Percentiles rank a stretch among this genome's conserved stretches.
Evolutionary conservation across 2,329 filamentous ascomycete species (phyloP).

Genomic region (Huntiella bhutanensis): DNA sequence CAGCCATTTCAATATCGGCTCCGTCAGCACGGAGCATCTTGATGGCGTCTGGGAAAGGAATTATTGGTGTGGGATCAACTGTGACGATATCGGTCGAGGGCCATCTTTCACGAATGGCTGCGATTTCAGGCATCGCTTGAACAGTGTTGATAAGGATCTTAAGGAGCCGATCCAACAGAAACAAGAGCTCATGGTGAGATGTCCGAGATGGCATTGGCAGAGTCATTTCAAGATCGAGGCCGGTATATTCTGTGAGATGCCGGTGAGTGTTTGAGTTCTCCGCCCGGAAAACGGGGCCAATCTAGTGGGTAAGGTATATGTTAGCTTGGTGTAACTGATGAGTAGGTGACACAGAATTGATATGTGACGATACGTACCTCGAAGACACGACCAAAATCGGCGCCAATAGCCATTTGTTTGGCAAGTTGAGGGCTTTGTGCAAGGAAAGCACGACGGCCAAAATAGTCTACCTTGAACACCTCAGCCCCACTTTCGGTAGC

Average conservation of each 20-base stretch:
- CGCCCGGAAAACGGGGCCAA: slow-evolving; percentile 77
- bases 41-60: slow-evolving; percentile 64
- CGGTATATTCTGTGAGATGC: slow-evolving; percentile 87
- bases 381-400: slow-evolving; percentile 77
- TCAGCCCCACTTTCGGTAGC: slow-evolving; percentile 83
- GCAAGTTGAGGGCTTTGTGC: slow-evolving; percentile 83
- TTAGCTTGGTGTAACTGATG: background rate
- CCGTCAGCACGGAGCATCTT: slow-evolving; percentile 69
- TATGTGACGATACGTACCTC: slow-evolving; percentile 28
- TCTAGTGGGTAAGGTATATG: slow-evolving; percentile 17
- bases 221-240: slow-evolving; percentile 81
- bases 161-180: slow-evolving; percentile 59
- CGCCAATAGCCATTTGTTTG: slow-evolving; percentile 82
- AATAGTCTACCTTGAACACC: slow-evolving; percentile 86
- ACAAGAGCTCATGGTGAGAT: slow-evolving; percentile 75
- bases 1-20: slow-evolving; percentile 50
- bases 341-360: background rate
- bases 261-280: slow-evolving; percentile 93
- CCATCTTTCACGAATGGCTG: slow-evolving; percentile 64
- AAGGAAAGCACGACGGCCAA: slow-evolving; percentile 68
- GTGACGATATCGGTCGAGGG: slow-evolving; percentile 75
- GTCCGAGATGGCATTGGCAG: slow-evolving; percentile 38
- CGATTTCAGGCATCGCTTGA: slow-evolving; percentile 43
- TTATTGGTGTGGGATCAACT: slow-evolving; percentile 66
- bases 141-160: slow-evolving; percentile 44